Base-by-base conservation (phyloP, 805 yeast species). In the Kuraishia molischiana region DNA sequence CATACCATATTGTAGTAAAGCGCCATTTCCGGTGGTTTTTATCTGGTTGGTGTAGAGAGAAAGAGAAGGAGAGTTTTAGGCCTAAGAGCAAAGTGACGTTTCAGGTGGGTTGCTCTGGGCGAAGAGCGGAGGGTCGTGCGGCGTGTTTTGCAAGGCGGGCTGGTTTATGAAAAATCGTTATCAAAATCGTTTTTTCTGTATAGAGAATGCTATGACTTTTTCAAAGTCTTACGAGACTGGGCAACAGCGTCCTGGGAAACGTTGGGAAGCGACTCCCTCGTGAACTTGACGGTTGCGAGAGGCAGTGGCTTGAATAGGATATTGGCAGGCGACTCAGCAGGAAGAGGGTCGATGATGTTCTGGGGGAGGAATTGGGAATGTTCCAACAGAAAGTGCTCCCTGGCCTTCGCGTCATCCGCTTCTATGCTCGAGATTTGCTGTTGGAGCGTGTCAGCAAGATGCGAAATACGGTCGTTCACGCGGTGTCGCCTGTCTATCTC, bases 361-460 rank as follows among this genome's bases (percentile, higher is more conserved):
- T 49, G 53, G 1, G 89, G 89, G 11, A 80, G 55, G 44, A 54
- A 79, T 30, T 69, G 70, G 0, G 79, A 80, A 53, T 77, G 64
- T 4, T 56, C 50, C 2, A 50, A 44, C 33, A 75, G 44, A 44
- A 80, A 80, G 9, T 48, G 38, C 15, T 58, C 48, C 30, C 84
- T 58, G 10, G 54, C 50, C 1, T 49, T 50, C 28, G 53, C 50
- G 42, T 80, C 87, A 2, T 67, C 64, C 4, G 53, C 49, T 36
- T 66, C 62, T 3, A 74, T 46, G 3, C 49, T 38, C 13, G 58
- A 45, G 13, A 79, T 48, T 33, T 63, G 59, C 0, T 46, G 33
- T 35, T 67, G 58, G 44, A 79, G 66, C 1, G 62, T 62, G 5
- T 59, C 51, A 2, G 76, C 51, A 2, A 73, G 45, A 5, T 45